A percentile compares a stretch with the other conserved stretches of the same genome.
Conservation (phyloP, 2,329 filamentous ascomycete species). For the Scolecobasidium constrictum region DNA sequence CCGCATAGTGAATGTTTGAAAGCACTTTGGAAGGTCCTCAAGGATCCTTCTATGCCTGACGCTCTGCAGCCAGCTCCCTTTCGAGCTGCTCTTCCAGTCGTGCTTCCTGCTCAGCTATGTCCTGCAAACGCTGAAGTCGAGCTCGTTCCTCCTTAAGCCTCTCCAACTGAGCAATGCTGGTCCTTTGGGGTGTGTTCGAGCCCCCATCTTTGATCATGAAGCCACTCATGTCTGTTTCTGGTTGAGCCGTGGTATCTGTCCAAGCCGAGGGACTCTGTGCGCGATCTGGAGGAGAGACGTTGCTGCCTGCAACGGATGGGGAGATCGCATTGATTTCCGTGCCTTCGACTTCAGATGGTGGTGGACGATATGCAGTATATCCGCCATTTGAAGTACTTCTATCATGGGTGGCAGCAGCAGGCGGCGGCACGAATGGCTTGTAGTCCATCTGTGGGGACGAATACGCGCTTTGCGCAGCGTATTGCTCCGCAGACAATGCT, state of each 20-base stretch:
- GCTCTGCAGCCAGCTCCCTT: not conserved
- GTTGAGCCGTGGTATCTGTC: not conserved
- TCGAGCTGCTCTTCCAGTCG: slow-evolving; percentile 1
- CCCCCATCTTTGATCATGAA: not conserved
- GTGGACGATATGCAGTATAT: too few relatives aligned
- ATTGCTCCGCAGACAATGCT: not conserved
- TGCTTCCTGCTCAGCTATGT: slow-evolving; percentile 1
- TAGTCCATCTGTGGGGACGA: not conserved
- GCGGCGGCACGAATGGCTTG: not conserved
- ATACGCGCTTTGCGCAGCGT: not conserved
- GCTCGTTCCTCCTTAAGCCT: slow-evolving; percentile 1
- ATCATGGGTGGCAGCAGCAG: not conserved
- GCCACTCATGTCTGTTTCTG: slow-evolving; percentile 1
- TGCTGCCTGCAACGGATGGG: not conserved
- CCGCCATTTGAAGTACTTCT: too few relatives aligned
- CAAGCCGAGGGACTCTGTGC: not conserved
- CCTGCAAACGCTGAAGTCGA: slow-evolving; percentile 1
- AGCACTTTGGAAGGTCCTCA: too few relatives aligned
- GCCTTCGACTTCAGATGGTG: too few relatives aligned
- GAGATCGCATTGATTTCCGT: not conserved
- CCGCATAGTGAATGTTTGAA: too few relatives aligned
- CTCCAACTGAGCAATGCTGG: not conserved
- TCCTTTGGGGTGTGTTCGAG: not conserved
- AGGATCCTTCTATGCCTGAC: not conserved
- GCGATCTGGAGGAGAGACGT: not conserved